Evolutionary conservation across 1,284 basidiomycete species (phyloP), one percentile per base, ranked within the genome.

Genomic region (Hypsizygus ulmarius): DNA sequence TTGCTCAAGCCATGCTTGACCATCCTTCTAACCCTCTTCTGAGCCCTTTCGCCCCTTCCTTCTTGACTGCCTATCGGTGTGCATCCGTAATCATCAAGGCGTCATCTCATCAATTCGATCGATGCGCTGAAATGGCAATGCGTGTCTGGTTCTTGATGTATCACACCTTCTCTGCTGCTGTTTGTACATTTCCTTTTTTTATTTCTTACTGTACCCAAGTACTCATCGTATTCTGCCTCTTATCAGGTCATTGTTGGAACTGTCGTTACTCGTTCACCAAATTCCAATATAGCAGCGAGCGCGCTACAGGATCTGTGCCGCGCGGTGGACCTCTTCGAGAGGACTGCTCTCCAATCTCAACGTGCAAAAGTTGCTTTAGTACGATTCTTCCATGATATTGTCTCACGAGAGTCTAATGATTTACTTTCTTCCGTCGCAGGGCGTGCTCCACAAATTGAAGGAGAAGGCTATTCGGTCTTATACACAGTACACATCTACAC

Each of bases 81-180:
- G 73, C 74, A 1, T 73, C 72, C 3, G 63, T 74, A 2, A 68
- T 75, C n/a, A 72, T 77, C 54, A 73, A 70, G 53, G 71, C 71
- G 3, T 65, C 69, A 4, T 68, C 67, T 4, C 72, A 73, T 51
- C 66, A 73, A 21, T 75, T 72, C 41, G 72, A 76, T 42, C 59
- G 72, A 36, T 72, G 67, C 53, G 66, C 68, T 0, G 64, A 64
- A 14, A 68, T 75, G 61, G 71, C 69, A 12, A 70, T 67, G 62
- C 58, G 74, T 16, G 62, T 70, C 4, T 75, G 72, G 73, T 74
- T 75, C 51, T 55, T 75, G 35, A 60, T 74, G 53, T 69, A 71
- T 45, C 73, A 75, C 53, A 69, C 68, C 1, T 76, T 75, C 45
- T 75, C 73, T 33, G 72, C 73, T 5, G 73, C 73, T 28, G 74